Evolutionary conservation across 225 moss, liverwort and hornwort genomes (phyloP), one percentile per base, ranked within the genome.

Genomic region (Antitrichia curtipendula): DNA sequence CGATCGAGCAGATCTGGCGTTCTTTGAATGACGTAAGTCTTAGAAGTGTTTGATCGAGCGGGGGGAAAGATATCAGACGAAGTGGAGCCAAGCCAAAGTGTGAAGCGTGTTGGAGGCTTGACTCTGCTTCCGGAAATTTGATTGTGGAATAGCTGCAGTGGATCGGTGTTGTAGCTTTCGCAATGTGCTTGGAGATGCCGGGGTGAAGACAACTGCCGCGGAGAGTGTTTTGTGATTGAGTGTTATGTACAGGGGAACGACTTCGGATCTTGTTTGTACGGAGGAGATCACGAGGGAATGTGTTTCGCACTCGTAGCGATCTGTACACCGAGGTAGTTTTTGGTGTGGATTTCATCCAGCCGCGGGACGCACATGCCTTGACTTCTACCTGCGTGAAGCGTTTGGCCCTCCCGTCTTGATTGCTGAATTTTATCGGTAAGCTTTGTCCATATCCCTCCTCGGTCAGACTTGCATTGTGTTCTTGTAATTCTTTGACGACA

Each of bases 181-280:
- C 86, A 91, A 94, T 90, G 92, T 90, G 93, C 88, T 91, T 91
- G 57, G 92, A 94, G 86, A 87, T 92, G 88, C 84, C 29, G 47
- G 18, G 38, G 91, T 82, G 93, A 89, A 85, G 87, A 86, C 43
- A 43, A 86, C 88, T 91, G 91, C 70, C 34, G 88, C 52, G n/a
- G 76, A 85, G 91, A 92, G 87, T 92, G 91, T 49, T 53, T 92
- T 85, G 56, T 92, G 92, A 75, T 93, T 91, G 83, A 95, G 91
- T 75, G 94, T 85, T 82, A n/a, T 92, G 89, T 49, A 93, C 45
- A 91, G 92, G 89, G 92, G 90, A 52, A 81, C 29, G 92, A 89
- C 73, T 57, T 75, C 32, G 66, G 61, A 40, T 70, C 54, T 28
- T 65, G 10, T 52, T 49, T 56, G 81, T 7, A 63, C 90, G 58